Evolutionary conservation across 768 basidiomycete genomes (phyloP), one percentile per base, ranked within the genome.

Genomic region (Mycena floridula): DNA sequence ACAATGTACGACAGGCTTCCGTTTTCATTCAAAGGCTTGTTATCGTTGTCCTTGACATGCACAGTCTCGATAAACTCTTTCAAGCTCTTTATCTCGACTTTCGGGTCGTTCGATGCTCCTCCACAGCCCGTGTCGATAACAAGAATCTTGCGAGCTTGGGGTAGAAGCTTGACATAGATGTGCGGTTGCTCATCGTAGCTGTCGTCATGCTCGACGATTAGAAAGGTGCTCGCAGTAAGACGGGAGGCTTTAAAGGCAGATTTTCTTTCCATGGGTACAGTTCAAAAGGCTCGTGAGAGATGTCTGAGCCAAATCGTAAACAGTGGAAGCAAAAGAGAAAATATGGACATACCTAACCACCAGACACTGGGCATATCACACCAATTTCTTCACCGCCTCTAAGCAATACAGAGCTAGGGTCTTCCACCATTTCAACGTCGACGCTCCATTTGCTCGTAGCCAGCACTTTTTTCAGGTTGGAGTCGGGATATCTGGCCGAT

Each of bases 311-410:
- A n/a, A n/a, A n/a, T n/a, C n/a, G n/a, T n/a, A n/a, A n/a, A n/a
- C n/a, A n/a, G n/a, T n/a, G n/a, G n/a, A n/a, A n/a, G n/a, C n/a
- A n/a, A n/a, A n/a, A n/a, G n/a, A n/a, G n/a, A n/a, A n/a, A n/a
- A n/a, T n/a, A n/a, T n/a, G n/a, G n/a, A n/a, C 37, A 12, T 24
- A 12, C 25, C 58, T 60, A 89, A 25, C 88, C 88, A 4, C 89
- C 89, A 42, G 85, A 87, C 0, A 90, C 87, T 7, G 85, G 88
- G 51, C 83, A 84, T 35, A 91, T 90, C 21, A 90, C 72, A 12
- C 81, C 86, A 7, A 89, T 76, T 54, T 86, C 82, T 59, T 90
- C 86, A 18, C 85, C 87, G 9, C 85, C 84, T 37, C 61, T 70
- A 37, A 91, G 59, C 11, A 65, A 46, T 16, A 76, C 63, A 1